A percentile compares a stretch with the other conserved stretches of the same genome.
Evolutionary conservation across 1,284 basidiomycete species (phyloP).

Genomic region (Rhizoctonia solani): DNA sequence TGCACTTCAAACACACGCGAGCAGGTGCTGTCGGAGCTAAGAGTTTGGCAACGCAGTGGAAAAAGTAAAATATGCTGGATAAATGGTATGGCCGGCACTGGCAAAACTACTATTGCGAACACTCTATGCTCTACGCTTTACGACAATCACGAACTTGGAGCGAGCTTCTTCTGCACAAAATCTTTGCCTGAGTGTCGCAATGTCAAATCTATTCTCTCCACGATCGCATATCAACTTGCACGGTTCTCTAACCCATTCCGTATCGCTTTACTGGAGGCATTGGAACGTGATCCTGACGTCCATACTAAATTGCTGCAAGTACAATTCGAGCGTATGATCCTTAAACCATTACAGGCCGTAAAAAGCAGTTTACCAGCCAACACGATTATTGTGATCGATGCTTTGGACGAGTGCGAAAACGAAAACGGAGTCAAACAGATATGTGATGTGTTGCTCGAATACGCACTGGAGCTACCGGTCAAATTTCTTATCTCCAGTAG

Average conservation of each 20-base stretch:
- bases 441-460: background rate
- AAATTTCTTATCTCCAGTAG: conserved; percentile 35
- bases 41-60: background rate
- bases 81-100: conserved; percentile 27
- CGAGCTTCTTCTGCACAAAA: conserved; percentile 41
- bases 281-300: background rate
- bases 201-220: conserved; percentile 25
- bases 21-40: background rate
- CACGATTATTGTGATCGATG: conserved; percentile 32
- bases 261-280: background rate
- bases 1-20: conserved; percentile 9
- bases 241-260: conserved; percentile 1
- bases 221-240: conserved; percentile 33
- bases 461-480: conserved; percentile 1
- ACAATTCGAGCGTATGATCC: conserved; percentile 28
- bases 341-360: background rate
- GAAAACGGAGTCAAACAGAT: conserved; percentile 6
- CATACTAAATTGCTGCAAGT: background rate
- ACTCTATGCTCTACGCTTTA: background rate
- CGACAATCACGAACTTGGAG: background rate
- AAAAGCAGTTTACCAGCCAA: background rate
- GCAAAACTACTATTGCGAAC: conserved; percentile 38
- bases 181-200: conserved; percentile 14
- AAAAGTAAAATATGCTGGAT: background rate
- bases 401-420: conserved; percentile 34